Conservation (phyloP, 1,139 yeast species). For the Lizanozyma gosingica region DNA sequence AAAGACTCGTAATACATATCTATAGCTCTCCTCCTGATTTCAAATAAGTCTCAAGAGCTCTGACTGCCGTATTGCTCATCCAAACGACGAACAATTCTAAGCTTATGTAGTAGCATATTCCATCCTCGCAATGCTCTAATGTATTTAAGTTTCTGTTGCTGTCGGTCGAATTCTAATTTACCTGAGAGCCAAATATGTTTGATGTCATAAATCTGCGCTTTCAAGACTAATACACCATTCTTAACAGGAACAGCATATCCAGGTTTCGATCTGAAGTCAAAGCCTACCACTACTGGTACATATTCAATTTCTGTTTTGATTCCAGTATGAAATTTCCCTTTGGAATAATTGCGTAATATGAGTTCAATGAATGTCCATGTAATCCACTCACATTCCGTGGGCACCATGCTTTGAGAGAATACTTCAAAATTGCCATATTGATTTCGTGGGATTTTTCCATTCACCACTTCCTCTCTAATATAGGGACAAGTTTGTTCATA, state of each 20-base stretch:
- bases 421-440: conserved; percentile 29
- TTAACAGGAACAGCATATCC: conserved; percentile 24
- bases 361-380: conserved; percentile 17
- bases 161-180: conserved; percentile 11
- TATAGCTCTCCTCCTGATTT: background rate
- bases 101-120: conserved; percentile 14
- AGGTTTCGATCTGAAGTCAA: conserved; percentile 16
- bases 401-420: conserved; percentile 24
- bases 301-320: conserved; percentile 10
- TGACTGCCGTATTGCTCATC: conserved; percentile 5
- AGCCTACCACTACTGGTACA: conserved; percentile 30
- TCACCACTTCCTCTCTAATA: conserved; percentile 10
- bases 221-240: conserved; percentile 21
- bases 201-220: conserved; percentile 11
- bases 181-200: conserved; percentile 23
- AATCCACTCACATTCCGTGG: conserved; percentile 24
- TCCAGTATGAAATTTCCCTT: conserved; percentile 4
- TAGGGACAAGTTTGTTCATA: conserved; percentile 25
- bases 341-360: conserved; percentile 11
- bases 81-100: conserved; percentile 17
- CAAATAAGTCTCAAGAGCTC: background rate
- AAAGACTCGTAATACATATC: background rate
- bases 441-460: conserved; percentile 19
- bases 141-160: conserved; percentile 4
- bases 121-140: conserved; percentile 12